A percentile compares a stretch with the other conserved stretches of the same genome.
These are phyloP conservation scores for Echinosophora koreensis DNA, from an alignment of 306 rosid species.

Conservation along the genomic window DNA sequence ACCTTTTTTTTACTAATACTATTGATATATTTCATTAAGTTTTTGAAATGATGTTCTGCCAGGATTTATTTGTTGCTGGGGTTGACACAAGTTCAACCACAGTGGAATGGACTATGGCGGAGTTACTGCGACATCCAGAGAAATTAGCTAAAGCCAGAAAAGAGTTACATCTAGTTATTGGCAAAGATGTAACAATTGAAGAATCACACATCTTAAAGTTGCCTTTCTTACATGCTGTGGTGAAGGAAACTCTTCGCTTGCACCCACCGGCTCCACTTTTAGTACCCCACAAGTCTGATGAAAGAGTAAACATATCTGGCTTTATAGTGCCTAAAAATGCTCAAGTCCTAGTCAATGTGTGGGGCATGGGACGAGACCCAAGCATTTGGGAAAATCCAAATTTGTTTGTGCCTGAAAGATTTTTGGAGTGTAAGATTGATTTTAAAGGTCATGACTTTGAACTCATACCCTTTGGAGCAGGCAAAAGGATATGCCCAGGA, in stretches of 20 bases:
- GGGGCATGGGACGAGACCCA: slow-evolving; percentile 17
- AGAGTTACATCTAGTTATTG: slow-evolving; percentile 12
- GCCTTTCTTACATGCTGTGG: slow-evolving; percentile 15
- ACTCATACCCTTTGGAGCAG: slow-evolving; percentile 43
- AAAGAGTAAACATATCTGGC: background rate
- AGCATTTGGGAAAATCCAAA: slow-evolving; percentile 21
- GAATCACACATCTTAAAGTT: slow-evolving; percentile 31
- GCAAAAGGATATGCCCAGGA: slow-evolving; percentile 46
- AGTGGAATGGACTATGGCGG: slow-evolving; percentile 53
- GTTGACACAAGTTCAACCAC: slow-evolving; percentile 30
- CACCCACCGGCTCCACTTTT: slow-evolving; percentile 29
- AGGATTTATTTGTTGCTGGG: slow-evolving; percentile 44
- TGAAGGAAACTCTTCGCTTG: slow-evolving; percentile 47
- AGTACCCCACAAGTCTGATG: too few relatives aligned
- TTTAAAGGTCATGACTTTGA: slow-evolving; percentile 36
- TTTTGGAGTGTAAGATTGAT: slow-evolving; percentile 1
- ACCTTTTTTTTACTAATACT: too few relatives aligned
- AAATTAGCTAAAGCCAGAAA: slow-evolving; percentile 5
- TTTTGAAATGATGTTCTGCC: background rate
- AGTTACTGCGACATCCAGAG: slow-evolving; percentile 11
- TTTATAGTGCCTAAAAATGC: slow-evolving; percentile 16
- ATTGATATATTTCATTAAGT: too few relatives aligned
- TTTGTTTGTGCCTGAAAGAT: slow-evolving; percentile 45
- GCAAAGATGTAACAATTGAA: background rate
- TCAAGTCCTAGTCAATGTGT: slow-evolving; percentile 5